phyloP scores from a whole-genome alignment of 2,329 filamentous ascomycete species.

The Scedosporium aurantiacum region DNA sequence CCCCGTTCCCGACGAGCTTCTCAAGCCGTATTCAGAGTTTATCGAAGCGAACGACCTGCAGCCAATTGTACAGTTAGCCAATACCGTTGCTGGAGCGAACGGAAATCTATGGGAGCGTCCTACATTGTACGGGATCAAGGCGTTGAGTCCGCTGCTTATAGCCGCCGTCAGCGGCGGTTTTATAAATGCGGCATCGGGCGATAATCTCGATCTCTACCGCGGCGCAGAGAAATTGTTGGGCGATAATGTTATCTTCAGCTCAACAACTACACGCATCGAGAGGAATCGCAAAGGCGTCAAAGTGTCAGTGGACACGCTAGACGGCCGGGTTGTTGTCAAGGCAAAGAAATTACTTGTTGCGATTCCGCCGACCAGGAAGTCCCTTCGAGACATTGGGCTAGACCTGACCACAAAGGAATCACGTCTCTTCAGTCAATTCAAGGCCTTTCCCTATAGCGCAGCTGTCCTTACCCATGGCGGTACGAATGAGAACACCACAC shows the following conservation, averaged over 20 bases:
- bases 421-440: conserved; percentile 22
- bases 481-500: conserved; percentile 12
- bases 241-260: conserved; percentile 16
- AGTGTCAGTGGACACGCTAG: conserved; percentile 16
- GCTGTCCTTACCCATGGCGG: conserved; percentile 19
- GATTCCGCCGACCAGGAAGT: conserved; percentile 19
- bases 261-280: conserved; percentile 13
- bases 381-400: conserved; percentile 20
- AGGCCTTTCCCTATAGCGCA: conserved; percentile 20
- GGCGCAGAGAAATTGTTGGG: conserved; percentile 17
- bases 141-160: conserved; percentile 13
- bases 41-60: conserved; percentile 28
- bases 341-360: conserved; percentile 25
- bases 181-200: conserved; percentile 2
- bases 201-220: conserved; percentile 17
- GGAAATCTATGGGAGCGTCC: conserved; percentile 27
- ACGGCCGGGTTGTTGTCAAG: conserved; percentile 17
- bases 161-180: neutral
- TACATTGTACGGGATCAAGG: conserved; percentile 28
- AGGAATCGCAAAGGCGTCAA: conserved; percentile 14
- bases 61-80: conserved; percentile 22
- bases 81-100: conserved; percentile 22
- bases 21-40: conserved; percentile 29
- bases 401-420: conserved; percentile 20
- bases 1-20: conserved; percentile 32